Conservation (phyloP, 139 green algal species). For the Spirogloea muscicola region DNA sequence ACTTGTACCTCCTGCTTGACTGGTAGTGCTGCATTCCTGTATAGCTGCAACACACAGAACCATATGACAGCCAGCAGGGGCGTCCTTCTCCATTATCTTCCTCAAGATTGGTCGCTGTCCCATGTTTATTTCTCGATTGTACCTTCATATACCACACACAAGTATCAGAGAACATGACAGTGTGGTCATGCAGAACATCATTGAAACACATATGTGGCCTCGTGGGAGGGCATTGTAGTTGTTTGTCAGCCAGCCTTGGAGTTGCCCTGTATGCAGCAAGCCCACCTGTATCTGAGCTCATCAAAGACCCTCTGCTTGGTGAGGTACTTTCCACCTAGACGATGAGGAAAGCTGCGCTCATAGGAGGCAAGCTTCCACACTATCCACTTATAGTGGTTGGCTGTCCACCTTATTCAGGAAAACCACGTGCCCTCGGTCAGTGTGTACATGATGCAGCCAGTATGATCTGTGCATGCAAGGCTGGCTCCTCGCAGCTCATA, state of each 20-base stretch:
- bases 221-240: not conserved
- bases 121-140: constrained; percentile 23
- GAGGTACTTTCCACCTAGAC: constrained; percentile 5
- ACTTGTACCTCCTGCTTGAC: not conserved
- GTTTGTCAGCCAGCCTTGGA: not conserved
- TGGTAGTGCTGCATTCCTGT: not conserved
- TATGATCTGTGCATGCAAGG: too few relatives aligned
- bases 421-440: too few relatives aligned
- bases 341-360: constrained; percentile 31
- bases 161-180: not conserved
- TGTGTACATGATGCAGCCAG: too few relatives aligned
- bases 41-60: constrained; percentile 23
- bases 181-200: not conserved
- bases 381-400: constrained; percentile 45
- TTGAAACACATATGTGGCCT: not conserved
- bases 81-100: constrained; percentile 23
- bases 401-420: constrained; percentile 35
- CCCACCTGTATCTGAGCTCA: constrained; percentile 47
- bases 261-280: not conserved
- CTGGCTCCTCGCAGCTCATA: too few relatives aligned
- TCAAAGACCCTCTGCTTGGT: constrained; percentile 28
- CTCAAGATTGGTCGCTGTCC: not conserved
- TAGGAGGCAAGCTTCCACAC: constrained; percentile 51
- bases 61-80: constrained; percentile 10
- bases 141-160: constrained; percentile 2